phyloP scores from a whole-genome alignment of 2,329 filamentous ascomycete genomes.

The Pseudohalonectria lignicola region DNA sequence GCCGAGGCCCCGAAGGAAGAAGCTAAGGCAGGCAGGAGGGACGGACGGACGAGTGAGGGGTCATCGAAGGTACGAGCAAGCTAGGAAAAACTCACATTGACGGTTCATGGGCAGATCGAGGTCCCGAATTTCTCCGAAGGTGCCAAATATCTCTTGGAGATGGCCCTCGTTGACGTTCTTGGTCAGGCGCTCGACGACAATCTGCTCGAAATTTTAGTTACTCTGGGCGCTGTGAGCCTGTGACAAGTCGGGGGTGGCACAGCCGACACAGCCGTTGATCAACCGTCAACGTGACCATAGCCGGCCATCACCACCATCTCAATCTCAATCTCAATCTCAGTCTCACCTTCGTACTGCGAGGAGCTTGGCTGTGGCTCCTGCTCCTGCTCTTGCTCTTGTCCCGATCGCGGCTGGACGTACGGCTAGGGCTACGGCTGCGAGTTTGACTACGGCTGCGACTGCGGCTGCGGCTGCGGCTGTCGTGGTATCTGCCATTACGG shows the following conservation, averaged over 20 bases:
- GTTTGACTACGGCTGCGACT: conserved; percentile 14
- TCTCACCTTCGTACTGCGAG: conserved; percentile 43
- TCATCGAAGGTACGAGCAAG: conserved; percentile 1
- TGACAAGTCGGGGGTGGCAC: background rate
- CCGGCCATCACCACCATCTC: no score
- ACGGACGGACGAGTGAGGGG: background rate
- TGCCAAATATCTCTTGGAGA: conserved; percentile 81
- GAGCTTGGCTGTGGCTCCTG: conserved; percentile 23
- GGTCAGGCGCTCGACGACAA: conserved; percentile 90
- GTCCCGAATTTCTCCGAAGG: conserved; percentile 76
- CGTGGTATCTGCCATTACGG: conserved; percentile 22
- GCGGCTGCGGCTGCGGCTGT: conserved; percentile 18
- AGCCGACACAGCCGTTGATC: no score
- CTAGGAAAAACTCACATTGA: conserved; percentile 48
- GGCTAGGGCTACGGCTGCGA: conserved; percentile 18
- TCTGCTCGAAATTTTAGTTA: conserved; percentile 36
- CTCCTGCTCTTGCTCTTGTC: conserved; percentile 14
- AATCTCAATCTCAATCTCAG: no score
- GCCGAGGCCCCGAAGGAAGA: background rate
- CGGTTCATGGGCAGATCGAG: conserved; percentile 85
- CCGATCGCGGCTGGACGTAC: conserved; percentile 21
- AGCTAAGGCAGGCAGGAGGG: background rate
- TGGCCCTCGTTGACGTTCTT: conserved; percentile 90
- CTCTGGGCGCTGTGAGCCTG: conserved; percentile 4
- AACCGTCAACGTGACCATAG: no score